Percentiles rank a stretch among this genome's conserved stretches.
These are phyloP conservation scores for Penstemon davidsonii DNA, from an alignment of 257 asterid genomes.

Conservation along the genomic window DNA sequence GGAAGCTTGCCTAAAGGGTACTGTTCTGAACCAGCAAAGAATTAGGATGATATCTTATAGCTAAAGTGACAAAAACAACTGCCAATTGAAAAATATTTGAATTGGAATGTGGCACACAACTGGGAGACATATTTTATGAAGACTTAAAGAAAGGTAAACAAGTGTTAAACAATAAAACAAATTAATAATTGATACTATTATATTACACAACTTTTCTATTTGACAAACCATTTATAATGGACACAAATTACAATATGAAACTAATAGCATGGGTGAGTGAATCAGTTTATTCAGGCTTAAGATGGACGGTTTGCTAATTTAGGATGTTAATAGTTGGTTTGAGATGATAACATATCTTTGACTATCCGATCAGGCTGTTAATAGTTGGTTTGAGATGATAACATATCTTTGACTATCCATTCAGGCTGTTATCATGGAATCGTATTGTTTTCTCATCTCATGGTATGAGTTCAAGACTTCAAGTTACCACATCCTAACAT, in stretches of 20 bases:
- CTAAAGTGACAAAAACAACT: slow-evolving; percentile 11
- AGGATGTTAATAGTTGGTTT: too few relatives aligned
- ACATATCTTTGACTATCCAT: too few relatives aligned
- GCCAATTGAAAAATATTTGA: background rate
- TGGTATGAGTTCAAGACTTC: too few relatives aligned
- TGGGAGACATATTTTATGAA: background rate
- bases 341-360: too few relatives aligned
- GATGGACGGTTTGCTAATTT: too few relatives aligned
- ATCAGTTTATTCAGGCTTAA: too few relatives aligned
- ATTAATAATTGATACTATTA: background rate
- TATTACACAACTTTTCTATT: background rate
- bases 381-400: too few relatives aligned
- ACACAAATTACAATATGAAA: background rate
- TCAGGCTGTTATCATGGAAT: too few relatives aligned
- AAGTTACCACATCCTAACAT: too few relatives aligned
- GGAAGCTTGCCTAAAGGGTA: slow-evolving; percentile 45
- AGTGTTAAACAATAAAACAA: background rate
- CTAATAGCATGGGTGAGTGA: too few relatives aligned
- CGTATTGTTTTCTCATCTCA: too few relatives aligned
- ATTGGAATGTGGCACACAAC: background rate
- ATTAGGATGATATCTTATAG: slow-evolving; percentile 28
- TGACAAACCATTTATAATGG: background rate
- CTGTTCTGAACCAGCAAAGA: slow-evolving; percentile 55
- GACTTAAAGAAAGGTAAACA: background rate
- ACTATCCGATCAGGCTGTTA: too few relatives aligned